Evolutionary conservation across 306 rosid genomes (phyloP).

Genomic region (Ochetophila trinervis): DNA sequence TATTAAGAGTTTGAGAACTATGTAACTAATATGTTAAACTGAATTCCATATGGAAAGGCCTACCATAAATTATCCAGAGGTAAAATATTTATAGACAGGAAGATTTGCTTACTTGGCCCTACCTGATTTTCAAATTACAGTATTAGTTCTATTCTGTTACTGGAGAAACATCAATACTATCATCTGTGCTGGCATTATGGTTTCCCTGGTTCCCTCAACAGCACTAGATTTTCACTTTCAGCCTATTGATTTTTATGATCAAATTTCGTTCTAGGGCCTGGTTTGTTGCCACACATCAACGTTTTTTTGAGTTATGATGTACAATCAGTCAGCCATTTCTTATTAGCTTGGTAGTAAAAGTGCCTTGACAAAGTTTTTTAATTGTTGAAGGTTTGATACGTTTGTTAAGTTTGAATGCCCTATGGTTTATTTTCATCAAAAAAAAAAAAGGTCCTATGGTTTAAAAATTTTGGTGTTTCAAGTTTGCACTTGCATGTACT

Average conservation of each 20-base stretch:
- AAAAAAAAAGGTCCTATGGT: not conserved
- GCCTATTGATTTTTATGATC: no score
- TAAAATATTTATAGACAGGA: not conserved
- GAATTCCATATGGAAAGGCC: no score
- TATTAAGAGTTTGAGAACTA: no score
- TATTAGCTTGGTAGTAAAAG: not conserved
- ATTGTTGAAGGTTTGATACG: not conserved
- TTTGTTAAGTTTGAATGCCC: not conserved
- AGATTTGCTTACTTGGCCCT: not conserved
- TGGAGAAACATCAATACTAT: not conserved
- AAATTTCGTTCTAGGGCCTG: no score
- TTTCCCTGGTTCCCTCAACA: not conserved
- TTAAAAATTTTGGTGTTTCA: not conserved
- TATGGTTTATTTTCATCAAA: no score
- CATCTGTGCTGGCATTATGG: not conserved
- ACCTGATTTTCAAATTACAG: not conserved
- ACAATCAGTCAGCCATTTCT: no score
- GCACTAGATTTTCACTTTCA: no score
- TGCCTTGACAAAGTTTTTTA: not conserved
- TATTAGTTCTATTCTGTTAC: not conserved
- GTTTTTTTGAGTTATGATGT: no score
- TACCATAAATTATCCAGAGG: no score
- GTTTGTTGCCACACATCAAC: no score
- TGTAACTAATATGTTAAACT: no score
- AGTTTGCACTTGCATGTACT: not conserved